Evolutionary conservation across 768 basidiomycete genomes (phyloP), one percentile per base, ranked within the genome.

Genomic region (Rhodosporidiobolus sp.): DNA sequence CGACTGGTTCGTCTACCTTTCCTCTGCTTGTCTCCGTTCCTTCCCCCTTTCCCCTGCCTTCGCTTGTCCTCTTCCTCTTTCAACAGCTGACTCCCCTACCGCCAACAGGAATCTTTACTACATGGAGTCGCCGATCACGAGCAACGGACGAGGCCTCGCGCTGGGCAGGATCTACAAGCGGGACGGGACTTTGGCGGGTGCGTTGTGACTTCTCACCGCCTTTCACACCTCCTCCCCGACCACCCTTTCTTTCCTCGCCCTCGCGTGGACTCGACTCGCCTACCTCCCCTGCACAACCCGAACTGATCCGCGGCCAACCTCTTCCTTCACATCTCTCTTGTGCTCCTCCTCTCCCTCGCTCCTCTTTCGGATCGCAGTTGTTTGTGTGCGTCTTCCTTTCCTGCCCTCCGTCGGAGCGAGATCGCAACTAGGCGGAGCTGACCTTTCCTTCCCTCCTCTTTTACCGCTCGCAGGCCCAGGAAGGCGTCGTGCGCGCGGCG

Each of bases 151-250:
- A 1, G 78, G 78, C 2, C 58, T 75, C 28, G 78, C 75, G 12
- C 56, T 59, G 9, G 77, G 77, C 9, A 38, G 74, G 32, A 77
- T 79, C 49, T 78, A 77, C 67, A 77, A 73, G 53, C 55, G 69
- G 19, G 75, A 77, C 35, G 78, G 78, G 7, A 70, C 55, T 3
- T 73, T 79, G 5, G 76, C 73, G 0, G 77, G 72, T 46, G 74
- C 57, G 58, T 45, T n/a, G n/a, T n/a, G n/a, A n/a, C n/a, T n/a
- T n/a, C n/a, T n/a, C n/a, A n/a, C n/a, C n/a, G n/a, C n/a, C n/a
- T n/a, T n/a, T n/a, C n/a, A n/a, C n/a, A n/a, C n/a, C n/a, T n/a
- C n/a, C n/a, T n/a, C n/a, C n/a, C n/a, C n/a, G n/a, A n/a, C n/a
- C n/a, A n/a, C n/a, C n/a, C n/a, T n/a, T n/a, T n/a, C n/a, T n/a